These are phyloP conservation scores for Beta corolliflora DNA, from an alignment of 179 eudicot genomes.

Conservation along the genomic window DNA sequence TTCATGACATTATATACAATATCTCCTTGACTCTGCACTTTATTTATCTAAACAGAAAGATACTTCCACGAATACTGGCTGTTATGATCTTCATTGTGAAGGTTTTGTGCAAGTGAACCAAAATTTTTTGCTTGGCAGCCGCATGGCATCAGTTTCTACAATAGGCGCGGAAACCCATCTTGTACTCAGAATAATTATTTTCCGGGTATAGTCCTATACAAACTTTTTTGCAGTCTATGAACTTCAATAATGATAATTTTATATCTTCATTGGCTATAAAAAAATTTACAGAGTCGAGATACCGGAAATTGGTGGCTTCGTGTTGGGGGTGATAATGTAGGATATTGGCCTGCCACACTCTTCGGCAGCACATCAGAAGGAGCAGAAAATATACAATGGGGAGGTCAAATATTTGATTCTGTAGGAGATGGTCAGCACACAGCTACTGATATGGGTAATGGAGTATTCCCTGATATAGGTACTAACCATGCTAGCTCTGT, in stretches of 20 bases:
- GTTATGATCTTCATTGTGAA: constrained; percentile 9
- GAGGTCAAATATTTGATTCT: constrained; percentile 18
- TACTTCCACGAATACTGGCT: not conserved
- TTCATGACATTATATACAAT: no score
- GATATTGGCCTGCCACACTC: constrained; percentile 20
- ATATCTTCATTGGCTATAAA: no score
- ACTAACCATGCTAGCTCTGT: not conserved
- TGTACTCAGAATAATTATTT: not conserved
- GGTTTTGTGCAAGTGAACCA: constrained; percentile 21
- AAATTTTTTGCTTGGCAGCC: not conserved
- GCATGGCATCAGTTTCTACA: not conserved
- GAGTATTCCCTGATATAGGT: not conserved
- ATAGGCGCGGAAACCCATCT: not conserved
- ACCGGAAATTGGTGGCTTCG: constrained; percentile 19
- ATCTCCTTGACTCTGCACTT: not conserved
- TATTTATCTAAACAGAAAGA: constrained; percentile 3
- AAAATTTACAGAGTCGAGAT: not conserved
- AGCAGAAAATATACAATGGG: constrained; percentile 5
- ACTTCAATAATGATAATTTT: no score
- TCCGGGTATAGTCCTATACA: constrained; percentile 2
- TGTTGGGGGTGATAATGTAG: not conserved
- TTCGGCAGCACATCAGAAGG: not conserved
- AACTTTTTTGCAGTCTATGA: no score
- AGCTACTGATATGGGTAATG: constrained; percentile 19
- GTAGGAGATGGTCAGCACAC: constrained; percentile 16